Percentiles rank a stretch among this genome's conserved stretches.
These are phyloP conservation scores for Diaporthe sp. DNA, from an alignment of 2,329 filamentous ascomycete species.

Conservation along the genomic window DNA sequence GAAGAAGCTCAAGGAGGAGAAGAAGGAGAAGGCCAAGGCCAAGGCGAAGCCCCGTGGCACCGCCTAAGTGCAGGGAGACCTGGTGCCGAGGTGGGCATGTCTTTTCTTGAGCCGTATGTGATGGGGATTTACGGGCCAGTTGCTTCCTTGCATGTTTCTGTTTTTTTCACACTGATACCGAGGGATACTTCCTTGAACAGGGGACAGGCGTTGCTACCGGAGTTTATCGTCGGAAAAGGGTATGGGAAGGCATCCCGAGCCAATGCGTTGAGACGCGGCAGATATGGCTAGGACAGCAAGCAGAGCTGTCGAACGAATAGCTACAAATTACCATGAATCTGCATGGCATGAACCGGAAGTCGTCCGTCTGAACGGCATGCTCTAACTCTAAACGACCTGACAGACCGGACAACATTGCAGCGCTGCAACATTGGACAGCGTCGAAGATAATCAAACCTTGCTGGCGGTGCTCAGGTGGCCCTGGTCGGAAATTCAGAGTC, in stretches of 20 bases:
- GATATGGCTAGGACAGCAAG: constrained; percentile 7
- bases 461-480: not conserved
- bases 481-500: constrained; percentile 20
- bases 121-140: not conserved
- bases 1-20: constrained; percentile 94
- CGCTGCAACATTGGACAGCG: constrained; percentile 4
- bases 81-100: not conserved
- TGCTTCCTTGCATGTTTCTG: constrained; percentile 4
- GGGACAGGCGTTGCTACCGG: constrained; percentile 39
- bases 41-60: constrained; percentile 88
- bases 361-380: not conserved
- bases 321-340: not conserved
- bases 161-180: constrained; percentile 31
- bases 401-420: constrained; percentile 20
- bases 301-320: not conserved
- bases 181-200: constrained; percentile 24
- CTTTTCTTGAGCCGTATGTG: not conserved
- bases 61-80: constrained; percentile 49
- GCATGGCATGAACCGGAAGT: not conserved
- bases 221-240: constrained; percentile 33
- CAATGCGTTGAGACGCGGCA: constrained; percentile 1
- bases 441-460: not conserved
- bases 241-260: not conserved
- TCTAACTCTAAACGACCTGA: constrained; percentile 23
- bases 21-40: constrained; percentile 93